A percentile compares a stretch with the other conserved stretches of the same genome.
phyloP scores from a whole-genome alignment of 305 asterid species.

The Rubia peregrina region DNA sequence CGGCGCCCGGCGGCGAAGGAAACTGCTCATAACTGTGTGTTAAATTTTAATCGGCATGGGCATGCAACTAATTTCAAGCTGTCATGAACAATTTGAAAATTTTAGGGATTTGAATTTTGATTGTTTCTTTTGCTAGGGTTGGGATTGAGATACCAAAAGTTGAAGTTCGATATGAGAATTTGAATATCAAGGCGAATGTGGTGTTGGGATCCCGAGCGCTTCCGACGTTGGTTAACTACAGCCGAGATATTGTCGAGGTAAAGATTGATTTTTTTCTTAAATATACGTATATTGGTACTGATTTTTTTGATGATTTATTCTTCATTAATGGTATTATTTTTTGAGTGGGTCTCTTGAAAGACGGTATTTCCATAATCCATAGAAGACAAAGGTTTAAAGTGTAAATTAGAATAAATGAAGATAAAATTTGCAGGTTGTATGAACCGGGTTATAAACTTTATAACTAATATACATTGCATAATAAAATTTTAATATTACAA shows the following conservation, averaged over 20 bases:
- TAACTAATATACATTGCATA: no score
- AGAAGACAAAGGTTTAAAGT: no score
- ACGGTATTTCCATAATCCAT: no score
- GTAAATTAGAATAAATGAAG: no score
- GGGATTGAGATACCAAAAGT: slow-evolving; percentile 56
- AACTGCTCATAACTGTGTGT: no score
- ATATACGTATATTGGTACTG: background rate
- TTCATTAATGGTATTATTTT: background rate
- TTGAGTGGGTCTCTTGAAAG: no score
- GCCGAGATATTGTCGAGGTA: slow-evolving; percentile 57
- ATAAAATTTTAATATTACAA: no score
- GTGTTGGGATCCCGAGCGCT: slow-evolving; percentile 59
- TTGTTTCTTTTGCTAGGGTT: slow-evolving; percentile 23
- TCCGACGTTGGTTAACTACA: slow-evolving; percentile 59
- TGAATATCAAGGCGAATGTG: slow-evolving; percentile 47
- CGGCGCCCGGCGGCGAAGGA: no score
- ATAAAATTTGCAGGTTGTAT: no score
- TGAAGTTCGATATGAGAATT: slow-evolving; percentile 60
- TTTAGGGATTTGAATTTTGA: background rate
- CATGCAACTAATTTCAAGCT: no score
- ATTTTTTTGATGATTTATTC: background rate
- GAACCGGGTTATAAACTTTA: no score
- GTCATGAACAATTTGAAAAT: background rate
- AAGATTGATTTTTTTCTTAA: background rate
- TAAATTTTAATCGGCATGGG: no score